A percentile compares a stretch with the other conserved stretches of the same genome.
Evolutionary conservation across 441 rosid species (phyloP).

Genomic region (Gossypium aridum): DNA sequence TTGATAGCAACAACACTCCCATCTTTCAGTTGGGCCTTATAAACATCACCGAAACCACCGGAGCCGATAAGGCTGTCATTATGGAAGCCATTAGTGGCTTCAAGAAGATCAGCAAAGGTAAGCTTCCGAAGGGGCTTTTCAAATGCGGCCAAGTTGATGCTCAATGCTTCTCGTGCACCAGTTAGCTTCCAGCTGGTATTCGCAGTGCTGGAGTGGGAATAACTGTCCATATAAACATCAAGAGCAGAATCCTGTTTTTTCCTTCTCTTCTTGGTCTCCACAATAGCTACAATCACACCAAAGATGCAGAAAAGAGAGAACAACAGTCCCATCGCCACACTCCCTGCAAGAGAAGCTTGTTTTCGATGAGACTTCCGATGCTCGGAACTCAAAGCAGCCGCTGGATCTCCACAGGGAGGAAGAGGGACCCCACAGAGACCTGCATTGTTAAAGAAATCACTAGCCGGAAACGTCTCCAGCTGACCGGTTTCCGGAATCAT

Average conservation of each 20-base stretch:
- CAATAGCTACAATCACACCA: constrained; percentile 46
- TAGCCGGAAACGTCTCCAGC: constrained; percentile 71
- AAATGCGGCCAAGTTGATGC: constrained; percentile 80
- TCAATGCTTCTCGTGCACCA: constrained; percentile 64
- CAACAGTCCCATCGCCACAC: constrained; percentile 79
- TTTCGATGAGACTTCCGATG: constrained; percentile 46
- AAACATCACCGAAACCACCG: constrained; percentile 97
- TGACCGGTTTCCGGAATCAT: constrained; percentile 79
- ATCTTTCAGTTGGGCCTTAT: constrained; percentile 81
- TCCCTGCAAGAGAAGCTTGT: constrained; percentile 57
- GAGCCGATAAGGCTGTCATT: constrained; percentile 81
- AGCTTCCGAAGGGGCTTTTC: constrained; percentile 78
- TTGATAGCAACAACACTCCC: constrained; percentile 88
- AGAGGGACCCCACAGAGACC: constrained; percentile 92
- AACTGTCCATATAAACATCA: constrained; percentile 57
- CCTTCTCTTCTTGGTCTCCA: constrained; percentile 70
- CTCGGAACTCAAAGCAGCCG: constrained; percentile 21
- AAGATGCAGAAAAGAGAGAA: constrained; percentile 73
- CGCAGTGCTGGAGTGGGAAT: constrained; percentile 57
- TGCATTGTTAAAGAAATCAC: constrained; percentile 58
- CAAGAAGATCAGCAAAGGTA: constrained; percentile 84
- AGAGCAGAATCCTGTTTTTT: constrained; percentile 52
- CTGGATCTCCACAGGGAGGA: constrained; percentile 33
- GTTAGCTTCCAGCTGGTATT: constrained; percentile 70
- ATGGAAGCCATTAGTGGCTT: constrained; percentile 83